Conservation (phyloP, 441 rosid species). For the Eruca vesicaria region DNA sequence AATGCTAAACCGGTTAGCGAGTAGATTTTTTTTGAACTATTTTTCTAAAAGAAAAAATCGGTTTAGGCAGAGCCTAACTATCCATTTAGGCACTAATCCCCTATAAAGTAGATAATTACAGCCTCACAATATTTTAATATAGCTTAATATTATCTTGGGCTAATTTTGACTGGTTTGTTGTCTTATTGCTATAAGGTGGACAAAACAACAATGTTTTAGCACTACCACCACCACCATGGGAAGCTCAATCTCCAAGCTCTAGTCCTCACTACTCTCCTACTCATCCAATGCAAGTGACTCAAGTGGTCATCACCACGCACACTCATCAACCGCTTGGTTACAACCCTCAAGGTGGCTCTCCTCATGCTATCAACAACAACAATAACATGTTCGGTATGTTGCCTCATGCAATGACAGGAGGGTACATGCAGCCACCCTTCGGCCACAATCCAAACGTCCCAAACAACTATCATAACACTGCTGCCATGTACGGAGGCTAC, state of each 20-base stretch:
- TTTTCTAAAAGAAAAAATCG: too few species aligned
- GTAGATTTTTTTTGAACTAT: too few species aligned
- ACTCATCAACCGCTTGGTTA: constrained; percentile 58
- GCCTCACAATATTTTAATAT: too few species aligned
- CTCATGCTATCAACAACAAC: constrained; percentile 27
- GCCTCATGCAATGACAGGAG: constrained; percentile 50
- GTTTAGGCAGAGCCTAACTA: too few species aligned
- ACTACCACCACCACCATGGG: constrained; percentile 98
- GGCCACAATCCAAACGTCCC: constrained; percentile 22
- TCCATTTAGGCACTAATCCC: too few species aligned
- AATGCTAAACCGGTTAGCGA: too few species aligned
- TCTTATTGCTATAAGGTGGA: constrained; percentile 32
- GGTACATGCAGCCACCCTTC: constrained; percentile 23
- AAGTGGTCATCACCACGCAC: constrained; percentile 56
- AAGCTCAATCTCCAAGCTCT: constrained; percentile 69
- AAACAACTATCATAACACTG: constrained; percentile 2
- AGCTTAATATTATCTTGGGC: too few species aligned
- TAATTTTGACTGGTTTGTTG: not conserved
- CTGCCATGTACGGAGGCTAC: constrained; percentile 37
- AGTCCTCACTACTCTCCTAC: constrained; percentile 53
- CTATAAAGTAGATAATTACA: too few species aligned
- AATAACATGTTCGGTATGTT: constrained; percentile 65
- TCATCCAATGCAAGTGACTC: constrained; percentile 63
- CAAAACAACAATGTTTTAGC: constrained; percentile 43
- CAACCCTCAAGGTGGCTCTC: constrained; percentile 37